Evolutionary conservation across 108 stramenopile species (phyloP).

Genomic region (Fistulifera solaris): DNA sequence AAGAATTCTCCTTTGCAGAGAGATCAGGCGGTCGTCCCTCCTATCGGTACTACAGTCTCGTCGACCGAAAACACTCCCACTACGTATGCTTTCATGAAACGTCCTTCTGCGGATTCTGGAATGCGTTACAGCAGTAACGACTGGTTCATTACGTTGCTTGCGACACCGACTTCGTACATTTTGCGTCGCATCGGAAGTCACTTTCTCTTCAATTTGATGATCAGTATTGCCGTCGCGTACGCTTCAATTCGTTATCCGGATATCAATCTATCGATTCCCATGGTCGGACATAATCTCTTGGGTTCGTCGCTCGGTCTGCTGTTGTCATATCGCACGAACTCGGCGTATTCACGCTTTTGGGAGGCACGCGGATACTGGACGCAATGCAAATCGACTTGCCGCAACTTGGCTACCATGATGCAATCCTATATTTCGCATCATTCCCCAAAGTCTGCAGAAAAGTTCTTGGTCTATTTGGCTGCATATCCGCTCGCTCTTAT

Average conservation of each 20-base stretch:
- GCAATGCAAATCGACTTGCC: slow-evolving; percentile 21
- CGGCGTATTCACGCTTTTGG: slow-evolving; percentile 80
- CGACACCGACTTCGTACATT: slow-evolving; percentile 26
- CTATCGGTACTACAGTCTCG: too few relatives aligned
- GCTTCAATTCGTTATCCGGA: background rate
- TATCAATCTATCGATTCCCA: slow-evolving; percentile 25
- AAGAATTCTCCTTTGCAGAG: too few relatives aligned
- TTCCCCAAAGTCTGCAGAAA: slow-evolving; percentile 14
- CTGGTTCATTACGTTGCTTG: slow-evolving; percentile 41
- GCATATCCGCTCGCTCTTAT: slow-evolving; percentile 31
- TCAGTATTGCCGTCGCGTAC: slow-evolving; percentile 13
- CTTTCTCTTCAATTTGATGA: slow-evolving; percentile 21
- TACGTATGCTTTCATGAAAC: background rate
- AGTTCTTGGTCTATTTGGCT: slow-evolving; percentile 24
- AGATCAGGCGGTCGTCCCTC: too few relatives aligned
- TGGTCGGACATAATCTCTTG: slow-evolving; percentile 47
- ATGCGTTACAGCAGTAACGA: slow-evolving; percentile 41
- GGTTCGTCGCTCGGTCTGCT: slow-evolving; percentile 71
- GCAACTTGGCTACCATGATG: slow-evolving; percentile 37
- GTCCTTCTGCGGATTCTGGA: slow-evolving; percentile 21
- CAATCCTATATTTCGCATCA: slow-evolving; percentile 16
- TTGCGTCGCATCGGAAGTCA: slow-evolving; percentile 36
- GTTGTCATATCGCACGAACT: slow-evolving; percentile 86
- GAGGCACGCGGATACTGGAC: slow-evolving; percentile 54
- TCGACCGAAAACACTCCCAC: too few relatives aligned